phyloP scores from a whole-genome alignment of 2,329 filamentous ascomycete species.

The Cytospora chrysosperma region DNA sequence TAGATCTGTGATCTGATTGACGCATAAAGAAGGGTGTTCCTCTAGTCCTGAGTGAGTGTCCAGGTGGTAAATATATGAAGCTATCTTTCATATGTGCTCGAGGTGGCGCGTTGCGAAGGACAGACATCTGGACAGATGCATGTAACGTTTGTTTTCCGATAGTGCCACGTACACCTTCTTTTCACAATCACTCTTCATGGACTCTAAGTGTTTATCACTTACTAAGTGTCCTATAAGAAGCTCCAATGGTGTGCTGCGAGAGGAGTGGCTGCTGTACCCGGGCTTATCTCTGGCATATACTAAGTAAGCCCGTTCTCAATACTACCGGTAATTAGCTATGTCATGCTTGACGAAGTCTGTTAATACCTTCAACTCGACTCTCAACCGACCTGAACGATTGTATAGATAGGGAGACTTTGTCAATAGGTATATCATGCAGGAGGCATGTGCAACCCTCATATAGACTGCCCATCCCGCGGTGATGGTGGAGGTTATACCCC shows the following conservation, averaged over 20 bases:
- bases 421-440: too few species aligned
- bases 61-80: background rate
- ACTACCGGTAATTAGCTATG: too few species aligned
- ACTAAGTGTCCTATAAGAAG: background rate
- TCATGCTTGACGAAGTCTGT: too few species aligned
- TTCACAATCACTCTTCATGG: background rate
- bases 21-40: background rate
- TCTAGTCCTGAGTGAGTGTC: background rate
- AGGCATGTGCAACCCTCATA: too few species aligned
- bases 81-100: background rate
- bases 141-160: background rate
- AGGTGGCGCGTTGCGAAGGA: background rate
- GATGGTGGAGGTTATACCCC: too few species aligned
- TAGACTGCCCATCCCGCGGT: too few species aligned
- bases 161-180: background rate
- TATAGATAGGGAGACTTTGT: too few species aligned
- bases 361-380: too few species aligned
- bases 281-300: background rate
- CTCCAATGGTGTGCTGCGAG: slow-evolving; percentile 16
- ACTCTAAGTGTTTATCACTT: background rate
- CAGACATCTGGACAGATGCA: background rate
- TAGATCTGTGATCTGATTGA: background rate
- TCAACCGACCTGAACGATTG: too few species aligned
- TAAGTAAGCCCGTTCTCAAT: too few species aligned
- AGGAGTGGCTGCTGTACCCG: background rate